These are phyloP conservation scores for Penicillium dipodomyicola DNA, from an alignment of 495 filamentous ascomycete genomes.

Conservation along the genomic window DNA sequence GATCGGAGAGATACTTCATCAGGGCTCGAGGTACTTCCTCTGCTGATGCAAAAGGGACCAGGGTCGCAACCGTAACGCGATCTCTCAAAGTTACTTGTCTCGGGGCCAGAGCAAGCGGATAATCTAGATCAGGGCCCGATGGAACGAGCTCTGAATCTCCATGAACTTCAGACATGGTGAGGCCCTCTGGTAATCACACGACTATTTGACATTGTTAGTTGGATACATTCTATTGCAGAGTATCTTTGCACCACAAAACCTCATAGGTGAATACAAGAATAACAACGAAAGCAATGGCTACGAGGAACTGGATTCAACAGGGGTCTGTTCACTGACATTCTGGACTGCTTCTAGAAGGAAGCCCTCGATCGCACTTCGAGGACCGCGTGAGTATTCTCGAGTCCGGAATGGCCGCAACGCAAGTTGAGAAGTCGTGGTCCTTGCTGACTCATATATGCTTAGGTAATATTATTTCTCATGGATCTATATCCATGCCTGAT, in stretches of 20 bases:
- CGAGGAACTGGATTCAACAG: conserved; percentile 12
- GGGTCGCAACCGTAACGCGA: conserved; percentile 82
- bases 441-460: background rate
- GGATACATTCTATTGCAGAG: conserved; percentile 1
- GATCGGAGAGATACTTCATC: conserved; percentile 75
- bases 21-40: conserved; percentile 72
- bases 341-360: conserved; percentile 33
- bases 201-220: conserved; percentile 45
- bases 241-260: background rate
- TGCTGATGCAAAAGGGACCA: conserved; percentile 79
- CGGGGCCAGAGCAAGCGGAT: conserved; percentile 68
- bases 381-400: conserved; percentile 53
- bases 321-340: conserved; percentile 28
- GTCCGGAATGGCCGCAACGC: conserved; percentile 46
- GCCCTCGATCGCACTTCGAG: conserved; percentile 42
- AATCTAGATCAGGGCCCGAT: conserved; percentile 49
- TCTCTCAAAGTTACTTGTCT: conserved; percentile 88
- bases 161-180: conserved; percentile 79
- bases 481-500: background rate
- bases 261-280: background rate
- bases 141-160: conserved; percentile 64
- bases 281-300: conserved; percentile 10
- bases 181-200: conserved; percentile 33
- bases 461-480: background rate
- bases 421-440: conserved; percentile 29